Conservation (phyloP, 257 asterid genomes). For the Solanum stenotomum region DNA sequence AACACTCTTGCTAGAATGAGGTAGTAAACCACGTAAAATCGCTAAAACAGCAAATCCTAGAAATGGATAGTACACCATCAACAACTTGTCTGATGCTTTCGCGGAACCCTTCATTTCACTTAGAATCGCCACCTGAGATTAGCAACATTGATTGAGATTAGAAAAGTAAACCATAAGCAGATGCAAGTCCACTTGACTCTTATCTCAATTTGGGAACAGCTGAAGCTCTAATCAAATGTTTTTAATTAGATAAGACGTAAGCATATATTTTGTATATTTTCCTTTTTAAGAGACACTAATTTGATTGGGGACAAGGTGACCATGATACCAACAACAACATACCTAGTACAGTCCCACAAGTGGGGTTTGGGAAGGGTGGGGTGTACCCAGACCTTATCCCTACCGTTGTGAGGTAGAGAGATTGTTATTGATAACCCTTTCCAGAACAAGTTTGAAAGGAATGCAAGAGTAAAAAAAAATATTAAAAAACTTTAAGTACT, state of each 20-base stretch:
- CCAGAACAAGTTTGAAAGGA: too few species aligned
- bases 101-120: slow-evolving; percentile 47
- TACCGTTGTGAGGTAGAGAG: background rate
- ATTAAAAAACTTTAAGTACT: too few species aligned
- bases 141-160: background rate
- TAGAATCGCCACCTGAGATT: slow-evolving; percentile 52
- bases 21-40: slow-evolving; percentile 52
- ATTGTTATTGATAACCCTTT: background rate
- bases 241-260: background rate
- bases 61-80: slow-evolving; percentile 61
- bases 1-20: slow-evolving; percentile 32
- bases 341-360: background rate
- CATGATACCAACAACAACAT: background rate
- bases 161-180: background rate
- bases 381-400: background rate
- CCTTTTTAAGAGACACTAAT: too few species aligned
- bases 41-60: slow-evolving; percentile 55
- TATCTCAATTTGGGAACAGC: background rate
- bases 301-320: background rate
- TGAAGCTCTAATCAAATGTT: background rate
- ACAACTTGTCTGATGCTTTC: slow-evolving; percentile 50
- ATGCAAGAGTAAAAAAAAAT: too few species aligned
- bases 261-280: too few species aligned
- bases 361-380: background rate
- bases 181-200: too few species aligned